Evolutionary conservation across 1,139 yeast genomes (phyloP).

Genomic region (Taphrina sp.): DNA sequence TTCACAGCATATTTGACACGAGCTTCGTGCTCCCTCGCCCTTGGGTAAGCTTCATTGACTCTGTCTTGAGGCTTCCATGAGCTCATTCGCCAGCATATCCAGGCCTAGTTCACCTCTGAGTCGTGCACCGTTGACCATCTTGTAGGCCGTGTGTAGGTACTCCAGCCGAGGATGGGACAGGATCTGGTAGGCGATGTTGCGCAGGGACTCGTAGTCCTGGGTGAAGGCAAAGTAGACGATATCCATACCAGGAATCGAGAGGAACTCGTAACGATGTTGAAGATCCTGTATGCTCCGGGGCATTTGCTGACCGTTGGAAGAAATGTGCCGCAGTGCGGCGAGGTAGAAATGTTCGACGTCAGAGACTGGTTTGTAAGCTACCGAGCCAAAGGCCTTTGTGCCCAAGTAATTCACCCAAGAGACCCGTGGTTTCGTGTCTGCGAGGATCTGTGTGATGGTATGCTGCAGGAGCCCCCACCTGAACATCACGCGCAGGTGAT

Average conservation of each 20-base stretch:
- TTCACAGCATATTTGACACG: too few species aligned
- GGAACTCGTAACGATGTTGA: conserved; percentile 6
- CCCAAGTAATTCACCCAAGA: conserved; percentile 10
- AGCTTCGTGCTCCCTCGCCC: too few species aligned
- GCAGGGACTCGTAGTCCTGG: conserved; percentile 10
- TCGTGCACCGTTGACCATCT: conserved; percentile 12
- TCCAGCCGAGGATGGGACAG: conserved; percentile 13
- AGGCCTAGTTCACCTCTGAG: conserved; percentile 12
- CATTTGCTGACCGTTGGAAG: neutral
- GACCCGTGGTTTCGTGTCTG: conserved; percentile 12
- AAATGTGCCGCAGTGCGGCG: conserved; percentile 6
- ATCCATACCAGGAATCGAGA: conserved; percentile 17
- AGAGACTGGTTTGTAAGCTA: neutral
- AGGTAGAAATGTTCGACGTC: conserved; percentile 22
- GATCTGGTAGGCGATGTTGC: conserved; percentile 8
- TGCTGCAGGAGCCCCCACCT: conserved; percentile 24
- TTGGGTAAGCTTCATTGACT: too few species aligned
- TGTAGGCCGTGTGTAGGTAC: conserved; percentile 3
- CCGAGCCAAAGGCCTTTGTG: conserved; percentile 1
- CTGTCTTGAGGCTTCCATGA: neutral
- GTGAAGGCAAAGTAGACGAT: conserved; percentile 22
- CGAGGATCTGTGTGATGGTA: neutral
- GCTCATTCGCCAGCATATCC: conserved; percentile 1
- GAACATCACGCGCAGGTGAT: conserved; percentile 1
- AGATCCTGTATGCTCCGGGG: conserved; percentile 5